A percentile compares a stretch with the other conserved stretches of the same genome.
Evolutionary conservation across 1,284 basidiomycete genomes (phyloP).

Genomic region (Apiotrichum gracile): DNA sequence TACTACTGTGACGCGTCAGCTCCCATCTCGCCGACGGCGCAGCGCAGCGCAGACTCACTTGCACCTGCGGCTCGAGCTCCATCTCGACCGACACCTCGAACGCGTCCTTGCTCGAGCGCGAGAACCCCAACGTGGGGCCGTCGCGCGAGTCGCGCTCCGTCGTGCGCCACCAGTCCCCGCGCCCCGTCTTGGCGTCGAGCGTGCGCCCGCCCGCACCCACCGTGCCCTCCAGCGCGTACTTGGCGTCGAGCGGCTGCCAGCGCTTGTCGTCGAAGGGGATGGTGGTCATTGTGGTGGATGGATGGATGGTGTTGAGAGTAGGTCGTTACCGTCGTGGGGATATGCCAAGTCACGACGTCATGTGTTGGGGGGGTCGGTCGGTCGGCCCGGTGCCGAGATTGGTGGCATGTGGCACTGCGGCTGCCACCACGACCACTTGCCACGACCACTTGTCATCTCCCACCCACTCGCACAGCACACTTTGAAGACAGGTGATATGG

Average conservation of each 20-base stretch:
- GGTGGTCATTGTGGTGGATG: neutral
- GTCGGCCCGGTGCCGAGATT: too few species aligned
- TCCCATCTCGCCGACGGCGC: too few species aligned
- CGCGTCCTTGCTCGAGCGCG: conserved; percentile 11
- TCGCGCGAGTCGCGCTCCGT: conserved; percentile 16
- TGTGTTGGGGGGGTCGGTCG: too few species aligned
- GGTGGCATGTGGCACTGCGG: too few species aligned
- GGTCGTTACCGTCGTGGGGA: too few species aligned
- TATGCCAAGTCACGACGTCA: too few species aligned
- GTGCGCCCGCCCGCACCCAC: neutral
- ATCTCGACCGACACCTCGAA: conserved; percentile 26
- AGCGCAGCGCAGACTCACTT: neutral
- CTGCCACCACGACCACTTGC: too few species aligned
- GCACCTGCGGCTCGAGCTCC: conserved; percentile 10
- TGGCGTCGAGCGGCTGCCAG: conserved; percentile 9
- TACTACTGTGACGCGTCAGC: conserved; percentile 2
- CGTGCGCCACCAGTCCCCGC: conserved; percentile 32
- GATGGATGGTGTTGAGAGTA: too few species aligned
- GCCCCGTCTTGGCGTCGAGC: conserved; percentile 6
- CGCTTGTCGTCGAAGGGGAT: conserved; percentile 6
- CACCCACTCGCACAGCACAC: too few species aligned
- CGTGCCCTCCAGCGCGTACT: neutral
- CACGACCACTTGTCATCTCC: too few species aligned
- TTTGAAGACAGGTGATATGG: too few species aligned
- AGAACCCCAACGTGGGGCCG: conserved; percentile 21